Evolutionary conservation across 495 filamentous ascomycete species (phyloP), one percentile per base, ranked within the genome.

Genomic region (Penicillium bovifimosum): DNA sequence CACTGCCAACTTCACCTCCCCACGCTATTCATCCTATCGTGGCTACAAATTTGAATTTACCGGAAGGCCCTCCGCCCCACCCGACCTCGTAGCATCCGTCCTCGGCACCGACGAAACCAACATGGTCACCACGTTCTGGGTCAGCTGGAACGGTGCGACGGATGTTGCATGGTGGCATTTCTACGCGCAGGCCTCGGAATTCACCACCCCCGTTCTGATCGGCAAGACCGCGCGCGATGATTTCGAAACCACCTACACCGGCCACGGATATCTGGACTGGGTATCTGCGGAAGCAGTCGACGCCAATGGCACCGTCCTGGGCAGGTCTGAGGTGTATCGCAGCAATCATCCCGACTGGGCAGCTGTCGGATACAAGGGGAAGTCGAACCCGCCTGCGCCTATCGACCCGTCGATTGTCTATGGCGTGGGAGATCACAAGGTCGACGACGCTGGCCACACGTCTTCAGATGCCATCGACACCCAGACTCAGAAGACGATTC

Each of bases 61-160:
- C 10, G 69, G 70, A 8, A 59, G 58, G 8, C 64, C 71, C 16
- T 28, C 41, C 27, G 46, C 55, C 3, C 60, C 63, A 3, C 61
- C 72, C 3, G 60, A 61, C n/a, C 13, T 69, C 9, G 56, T 62
- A 0, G 57, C 61, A 7, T 62, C 62, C 5, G 69, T 65, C 5
- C 62, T 59, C 17, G 61, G 67, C 13, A 65, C 61, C 13, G 59
- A 64, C 33, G 63, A 62, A 34, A 47, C 49, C 0, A 65, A 68
- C 38, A 52, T 68, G n/a, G 50, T 62, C 3, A 72, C 66, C 11
- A 68, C 55, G 0, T 48, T 75, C 38, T 65, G 70, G 52, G 67
- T 73, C 38, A 71, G 65, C 59, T 76, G 73, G 73, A 76, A 76
- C 36, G 73, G 73, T 5, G 73, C 73, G 9, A 76, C 73, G 6